Evolutionary conservation across 768 basidiomycete species (phyloP), one percentile per base, ranked within the genome.

Genomic region (Chalciporus chontae): DNA sequence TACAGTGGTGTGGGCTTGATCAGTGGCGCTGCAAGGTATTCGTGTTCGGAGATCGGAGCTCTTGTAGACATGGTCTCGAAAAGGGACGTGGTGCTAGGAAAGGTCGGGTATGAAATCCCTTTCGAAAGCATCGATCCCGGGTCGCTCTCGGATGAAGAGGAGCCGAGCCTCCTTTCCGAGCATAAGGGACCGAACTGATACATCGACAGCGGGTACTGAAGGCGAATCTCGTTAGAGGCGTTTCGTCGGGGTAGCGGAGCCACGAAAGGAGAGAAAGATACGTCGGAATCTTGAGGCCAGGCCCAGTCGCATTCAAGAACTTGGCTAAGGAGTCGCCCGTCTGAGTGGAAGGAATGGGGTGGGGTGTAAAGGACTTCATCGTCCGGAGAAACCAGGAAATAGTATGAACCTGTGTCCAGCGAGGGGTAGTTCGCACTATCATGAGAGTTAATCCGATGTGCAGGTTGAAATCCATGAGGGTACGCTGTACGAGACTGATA

Each of bases 321-420:
- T 14, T 44, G 27, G 8, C 42, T 47, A 2, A 48, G n/a, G 27
- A 47, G 48, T 18, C 31, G 47, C 19, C 48, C 60, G 45, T 62
- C 61, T 8, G 52, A 42, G 41, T 57, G 52, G 27, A 53, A 38
- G 14, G 70, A 67, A 15, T 59, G 48, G 29, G 54, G 45, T 9
- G 67, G 56, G 5, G 55, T 54, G 39, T 64, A 65, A n/a, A 63
- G 48, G n/a, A 58, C 39, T 57, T 70, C 68, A 32, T 69, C 67
- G 5, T 53, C 40, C 19, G 69, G 59, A 8, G 59, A 58, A 15
- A 61, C 56, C n/a, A 48, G 47, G 48, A 50, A 52, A 45, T 37
- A 41, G 29, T 43, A 45, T 5, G 47, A 37, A 48, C n/a, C n/a
- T n/a, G 51, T 27, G 43, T 45, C 45, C 38, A n/a, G 26, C 48